A percentile compares a stretch with the other conserved stretches of the same genome.
These are phyloP conservation scores for Stentor coeruleus DNA, from an alignment of 73 alveolate species.

Conservation along the genomic window DNA sequence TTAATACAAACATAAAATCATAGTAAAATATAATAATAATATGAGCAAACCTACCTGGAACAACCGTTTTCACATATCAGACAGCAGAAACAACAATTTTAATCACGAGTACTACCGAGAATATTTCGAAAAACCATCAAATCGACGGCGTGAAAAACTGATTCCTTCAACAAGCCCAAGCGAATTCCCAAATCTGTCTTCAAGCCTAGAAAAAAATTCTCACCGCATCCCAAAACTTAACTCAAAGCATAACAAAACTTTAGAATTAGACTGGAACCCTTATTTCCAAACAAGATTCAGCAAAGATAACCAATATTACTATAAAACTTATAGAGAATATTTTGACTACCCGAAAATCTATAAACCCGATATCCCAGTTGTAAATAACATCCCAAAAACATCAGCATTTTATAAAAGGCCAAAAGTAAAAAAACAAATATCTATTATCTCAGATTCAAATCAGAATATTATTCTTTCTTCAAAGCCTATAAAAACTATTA, in stretches of 20 bases:
- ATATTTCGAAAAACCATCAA: slow-evolving; percentile 4
- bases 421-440: too few species aligned
- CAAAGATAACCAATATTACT: neutral
- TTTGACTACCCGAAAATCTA: neutral
- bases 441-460: neutral
- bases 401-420: neutral
- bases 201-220: slow-evolving; percentile 3
- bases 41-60: slow-evolving; percentile 1
- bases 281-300: neutral
- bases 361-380: neutral
- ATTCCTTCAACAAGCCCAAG: neutral
- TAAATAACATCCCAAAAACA: neutral
- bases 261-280: neutral
- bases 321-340: neutral
- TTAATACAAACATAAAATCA: too few species aligned
- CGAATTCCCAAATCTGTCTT: neutral
- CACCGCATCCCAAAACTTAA: slow-evolving; percentile 11
- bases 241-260: neutral
- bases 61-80: neutral
- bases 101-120: slow-evolving; percentile 15
- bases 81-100: neutral
- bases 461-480: neutral
- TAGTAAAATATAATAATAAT: too few species aligned
- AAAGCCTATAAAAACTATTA: too few species aligned
- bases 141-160: neutral